Evolutionary conservation across 805 yeast species (phyloP), one percentile per base, ranked within the genome.

Genomic region (Zygosaccharomyces gambellarensis): DNA sequence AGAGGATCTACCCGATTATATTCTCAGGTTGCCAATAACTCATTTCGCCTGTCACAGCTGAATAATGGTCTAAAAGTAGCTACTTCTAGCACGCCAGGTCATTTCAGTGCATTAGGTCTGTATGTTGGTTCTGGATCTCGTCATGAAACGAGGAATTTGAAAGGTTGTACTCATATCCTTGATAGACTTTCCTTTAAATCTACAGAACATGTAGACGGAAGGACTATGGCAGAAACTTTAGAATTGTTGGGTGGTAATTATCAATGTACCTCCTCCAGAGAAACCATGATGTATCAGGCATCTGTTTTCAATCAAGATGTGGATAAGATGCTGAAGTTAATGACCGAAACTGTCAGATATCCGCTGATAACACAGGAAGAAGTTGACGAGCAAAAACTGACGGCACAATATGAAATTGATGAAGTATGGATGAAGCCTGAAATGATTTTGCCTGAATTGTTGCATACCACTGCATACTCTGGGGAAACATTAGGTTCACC

Each of bases 61-160:
- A 56, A 76, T 5, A 92, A 90, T 69, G 97, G 97, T 2, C 71
- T 90, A 32, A 76, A 84, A 54, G 84, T 92, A 5, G 90, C 89
- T 9, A 85, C 95, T 3, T 94, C 89, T 52, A 82, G 87, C 39
- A 78, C 85, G 0, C 94, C 97, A 1, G 90, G 95, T 36, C 96
- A 90, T 67, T 94, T 94, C 64, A 78, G 92, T 50, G 96, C 97
- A 0, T 68, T 90, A 40, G 98, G 98, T 1, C 77, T 92, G 40
- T 94, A 88, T 62, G 77, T 94, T 4, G 85, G 87, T 61, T 96
- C 95, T 1, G 99, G 99, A 1, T 84, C 96, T 2, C 76, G 98
- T 44, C 89, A 74, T 63, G 98, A 94, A 68, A 72, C 75, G 28
- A 73, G 71, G 2, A 59, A 64, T 27, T 60, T 81, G 47, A 77